Conservation (phyloP, 306 rosid species). For the Biancaea sappan region DNA sequence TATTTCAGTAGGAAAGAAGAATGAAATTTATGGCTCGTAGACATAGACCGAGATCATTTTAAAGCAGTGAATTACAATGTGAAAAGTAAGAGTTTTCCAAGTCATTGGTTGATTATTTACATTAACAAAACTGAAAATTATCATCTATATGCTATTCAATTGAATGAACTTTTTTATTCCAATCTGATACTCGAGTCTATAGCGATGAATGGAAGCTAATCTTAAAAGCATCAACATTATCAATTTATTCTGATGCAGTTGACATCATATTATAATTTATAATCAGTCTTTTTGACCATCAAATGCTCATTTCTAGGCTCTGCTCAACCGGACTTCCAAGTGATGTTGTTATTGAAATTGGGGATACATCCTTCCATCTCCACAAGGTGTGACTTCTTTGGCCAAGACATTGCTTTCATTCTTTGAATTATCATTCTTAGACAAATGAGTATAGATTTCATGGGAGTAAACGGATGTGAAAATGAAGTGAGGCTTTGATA, state of each 20-base stretch:
- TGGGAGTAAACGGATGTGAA: not conserved
- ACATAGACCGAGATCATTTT: not conserved
- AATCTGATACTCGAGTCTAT: not conserved
- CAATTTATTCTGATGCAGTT: not conserved
- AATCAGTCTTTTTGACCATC: constrained; percentile 16
- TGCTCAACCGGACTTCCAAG: constrained; percentile 86
- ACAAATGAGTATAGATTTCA: not conserved
- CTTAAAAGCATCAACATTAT: constrained; percentile 1
- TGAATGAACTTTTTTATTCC: not conserved
- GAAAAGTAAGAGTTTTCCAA: not conserved
- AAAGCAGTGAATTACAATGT: not conserved
- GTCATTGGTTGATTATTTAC: not conserved
- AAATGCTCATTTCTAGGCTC: constrained; percentile 54
- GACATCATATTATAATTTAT: not conserved
- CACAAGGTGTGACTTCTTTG: constrained; percentile 68
- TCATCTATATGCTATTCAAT: not conserved
- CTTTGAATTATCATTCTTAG: not conserved
- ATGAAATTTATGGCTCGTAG: not conserved
- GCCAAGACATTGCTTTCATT: not conserved
- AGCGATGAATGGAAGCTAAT: constrained; percentile 1
- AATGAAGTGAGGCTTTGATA: not conserved
- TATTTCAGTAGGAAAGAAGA: not conserved
- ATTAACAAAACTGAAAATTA: not conserved
- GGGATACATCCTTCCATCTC: constrained; percentile 75
- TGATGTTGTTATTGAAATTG: constrained; percentile 80